Evolutionary conservation across 805 yeast species (phyloP).

Genomic region (Lachancea dasiensis): DNA sequence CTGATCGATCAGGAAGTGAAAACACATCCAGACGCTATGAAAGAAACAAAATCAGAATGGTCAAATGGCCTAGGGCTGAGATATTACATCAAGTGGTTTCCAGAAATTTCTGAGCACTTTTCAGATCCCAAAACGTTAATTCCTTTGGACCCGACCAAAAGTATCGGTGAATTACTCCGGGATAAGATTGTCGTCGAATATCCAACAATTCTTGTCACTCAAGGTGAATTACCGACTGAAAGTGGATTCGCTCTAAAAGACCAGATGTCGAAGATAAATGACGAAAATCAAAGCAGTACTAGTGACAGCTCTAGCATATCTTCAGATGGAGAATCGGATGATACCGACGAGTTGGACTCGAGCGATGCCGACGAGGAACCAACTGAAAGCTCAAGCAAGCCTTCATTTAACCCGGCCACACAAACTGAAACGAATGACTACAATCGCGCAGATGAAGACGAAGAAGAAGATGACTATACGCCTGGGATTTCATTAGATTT

Average conservation of each 20-base stretch:
- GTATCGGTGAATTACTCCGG: conserved; percentile 45
- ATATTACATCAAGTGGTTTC: conserved; percentile 29
- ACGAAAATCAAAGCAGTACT: neutral
- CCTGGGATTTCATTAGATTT: conserved; percentile 26
- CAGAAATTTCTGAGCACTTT: conserved; percentile 25
- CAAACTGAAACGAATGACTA: neutral
- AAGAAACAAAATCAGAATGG: conserved; percentile 14
- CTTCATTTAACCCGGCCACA: neutral
- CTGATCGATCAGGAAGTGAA: no score
- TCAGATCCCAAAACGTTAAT: conserved; percentile 36
- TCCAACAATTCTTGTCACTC: conserved; percentile 55
- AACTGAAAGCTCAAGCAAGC: conserved; percentile 6
- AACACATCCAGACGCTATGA: conserved; percentile 2
- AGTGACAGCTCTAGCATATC: neutral
- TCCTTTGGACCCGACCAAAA: conserved; percentile 29
- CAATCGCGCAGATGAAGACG: conserved; percentile 12
- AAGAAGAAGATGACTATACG: conserved; percentile 22
- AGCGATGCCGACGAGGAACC: conserved; percentile 17
- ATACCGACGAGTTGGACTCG: neutral
- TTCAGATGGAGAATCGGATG: neutral
- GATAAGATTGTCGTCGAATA: conserved; percentile 66
- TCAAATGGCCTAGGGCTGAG: conserved; percentile 15
- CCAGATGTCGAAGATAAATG: neutral
- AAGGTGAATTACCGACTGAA: neutral
- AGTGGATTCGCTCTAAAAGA: conserved; percentile 1